Evolutionary conservation across 495 filamentous ascomycete species (phyloP), one percentile per base, ranked within the genome.

Genomic region (Astrothelium macrocarpum): DNA sequence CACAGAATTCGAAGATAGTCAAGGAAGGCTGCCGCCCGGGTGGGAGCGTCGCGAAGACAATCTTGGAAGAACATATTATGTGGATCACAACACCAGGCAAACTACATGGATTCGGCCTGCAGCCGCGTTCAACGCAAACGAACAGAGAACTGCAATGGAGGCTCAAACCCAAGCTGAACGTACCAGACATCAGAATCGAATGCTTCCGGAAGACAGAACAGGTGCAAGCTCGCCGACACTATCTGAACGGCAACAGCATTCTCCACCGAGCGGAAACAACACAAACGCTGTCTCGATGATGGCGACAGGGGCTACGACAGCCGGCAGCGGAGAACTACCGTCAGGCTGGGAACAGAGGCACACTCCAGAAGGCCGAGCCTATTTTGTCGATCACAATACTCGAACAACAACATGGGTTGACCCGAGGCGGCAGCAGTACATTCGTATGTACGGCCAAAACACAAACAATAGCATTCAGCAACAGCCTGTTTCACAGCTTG

Each of bases 371-470:
- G 93, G 93, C 32, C 84, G 94, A 60, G 78, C 92, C 25, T 98
- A 98, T 74, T 98, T 97, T 75, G 94, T 98, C n/a, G 94, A 98
- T 73, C 94, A 98, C 77, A 98, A 97, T 74, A 97, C 95, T 18
- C 86, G 94, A 62, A 97, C 95, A 4, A 98, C 94, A 9, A 98
- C 94, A 4, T 98, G 94, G 94, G 94, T 98, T n/a, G 94, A 98
- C 73, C 94, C 94, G 31, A 88, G 94, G 62, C 88, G 94, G 58
- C 93, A 97, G 78, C 94, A 97, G 74, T 98, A 96, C 76, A 97
- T 98, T 65, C 83, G 94, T 36, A 97, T 95, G 91, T 97, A 97
- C 71, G 93, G 90, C 4, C 83, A 86, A 63, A 89, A 84, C 68
- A 76, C 78, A n/a, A 90, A 84, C 72, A 94, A 88, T 43, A 93